Evolutionary conservation across 306 rosid genomes (phyloP).

Genomic region (Elaeagnus macrophylla): DNA sequence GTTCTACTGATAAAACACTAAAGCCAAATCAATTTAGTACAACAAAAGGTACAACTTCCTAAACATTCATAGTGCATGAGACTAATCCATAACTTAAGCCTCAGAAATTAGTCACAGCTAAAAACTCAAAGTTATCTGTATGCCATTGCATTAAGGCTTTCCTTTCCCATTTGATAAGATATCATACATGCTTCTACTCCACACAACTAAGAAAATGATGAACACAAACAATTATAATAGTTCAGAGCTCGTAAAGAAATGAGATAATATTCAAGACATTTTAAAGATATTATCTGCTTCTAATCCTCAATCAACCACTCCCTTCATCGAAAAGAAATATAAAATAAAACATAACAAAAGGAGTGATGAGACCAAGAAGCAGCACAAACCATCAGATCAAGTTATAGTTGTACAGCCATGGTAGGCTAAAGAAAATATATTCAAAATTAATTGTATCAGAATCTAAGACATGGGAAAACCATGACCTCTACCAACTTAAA

Average conservation of each 20-base stretch:
- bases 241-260: no score
- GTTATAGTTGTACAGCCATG: background rate
- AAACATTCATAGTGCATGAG: slow-evolving; percentile 20
- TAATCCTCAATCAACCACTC: no score
- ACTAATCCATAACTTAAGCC: background rate
- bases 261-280: no score
- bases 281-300: no score
- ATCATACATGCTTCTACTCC: no score
- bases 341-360: background rate
- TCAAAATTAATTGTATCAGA: background rate
- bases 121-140: background rate
- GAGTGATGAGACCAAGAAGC: slow-evolving; percentile 1
- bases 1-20: slow-evolving; percentile 5
- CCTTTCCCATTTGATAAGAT: no score
- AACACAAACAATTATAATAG: no score
- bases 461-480: slow-evolving; percentile 6
- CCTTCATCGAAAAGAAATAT: background rate
- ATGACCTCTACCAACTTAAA: slow-evolving; percentile 14
- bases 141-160: no score
- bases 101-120: background rate
- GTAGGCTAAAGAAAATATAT: slow-evolving; percentile 1
- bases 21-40: slow-evolving; percentile 11
- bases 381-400: slow-evolving; percentile 7
- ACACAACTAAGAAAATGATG: no score
- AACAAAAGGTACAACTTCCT: slow-evolving; percentile 9